Conservation (phyloP, 352 stramenopile genomes). For the Pythium monospermum region DNA sequence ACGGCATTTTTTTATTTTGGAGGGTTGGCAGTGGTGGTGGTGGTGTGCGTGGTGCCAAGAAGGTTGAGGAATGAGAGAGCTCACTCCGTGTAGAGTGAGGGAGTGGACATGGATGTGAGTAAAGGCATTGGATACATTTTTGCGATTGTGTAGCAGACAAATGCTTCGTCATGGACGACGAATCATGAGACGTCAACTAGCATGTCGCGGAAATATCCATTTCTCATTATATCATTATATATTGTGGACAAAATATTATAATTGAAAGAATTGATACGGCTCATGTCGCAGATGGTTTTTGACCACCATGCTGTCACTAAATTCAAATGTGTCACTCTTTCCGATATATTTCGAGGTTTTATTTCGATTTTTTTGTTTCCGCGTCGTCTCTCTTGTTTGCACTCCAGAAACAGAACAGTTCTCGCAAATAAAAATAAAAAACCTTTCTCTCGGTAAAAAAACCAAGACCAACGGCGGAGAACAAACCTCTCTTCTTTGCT, state of each 20-base stretch:
- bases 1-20: neutral
- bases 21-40: neutral
- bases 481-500: neutral
- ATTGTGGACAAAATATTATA: neutral
- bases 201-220: no score
- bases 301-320: no score
- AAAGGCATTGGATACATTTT: no score
- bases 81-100: no score
- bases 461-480: neutral
- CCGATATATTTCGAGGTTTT: neutral
- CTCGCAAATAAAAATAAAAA: no score
- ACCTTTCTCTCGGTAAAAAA: conserved; percentile 4
- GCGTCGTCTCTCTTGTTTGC: neutral
- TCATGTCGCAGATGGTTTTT: no score
- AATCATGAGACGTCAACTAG: neutral
- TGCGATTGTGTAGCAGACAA: no score
- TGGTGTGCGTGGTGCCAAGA: neutral
- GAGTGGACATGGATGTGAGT: no score
- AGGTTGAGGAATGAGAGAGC: neutral
- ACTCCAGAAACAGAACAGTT: no score
- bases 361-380: conserved; percentile 6
- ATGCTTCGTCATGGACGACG: no score
- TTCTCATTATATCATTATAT: no score
- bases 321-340: conserved; percentile 9
- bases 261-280: conserved; percentile 1